Base-by-base conservation (phyloP, 1,139 yeast species). In the Lodderomyces pseudojiufengensis region DNA sequence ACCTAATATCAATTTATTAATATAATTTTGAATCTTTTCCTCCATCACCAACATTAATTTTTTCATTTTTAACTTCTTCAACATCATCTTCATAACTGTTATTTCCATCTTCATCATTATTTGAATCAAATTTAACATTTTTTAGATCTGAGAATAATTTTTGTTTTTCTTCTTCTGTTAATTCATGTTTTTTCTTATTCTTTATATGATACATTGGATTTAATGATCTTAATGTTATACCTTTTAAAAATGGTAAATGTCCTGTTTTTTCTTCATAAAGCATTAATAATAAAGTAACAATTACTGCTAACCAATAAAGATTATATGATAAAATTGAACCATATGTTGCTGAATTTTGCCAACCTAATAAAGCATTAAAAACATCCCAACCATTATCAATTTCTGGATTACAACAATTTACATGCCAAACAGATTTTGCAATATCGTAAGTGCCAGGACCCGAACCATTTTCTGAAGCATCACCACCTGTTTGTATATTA, bases 281-380 rank as follows among this genome's bases (percentile, higher is more conserved):
- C 83, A 84, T 75, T 47, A 78, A 54, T 7, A 54, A 38, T 33
- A 85, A 59, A 37, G 70, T 62, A 23, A 57, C 48, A 42, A 84
- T 78, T 35, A 86, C 57, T 12, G 63, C 61, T 27, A 80, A 42
- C 95, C 95, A 86, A 66, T 85, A 86, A 29, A 84, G 46, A 63
- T 84, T 84, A 68, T 86, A 86, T 29, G 87, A 76, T 29, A 85
- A 63, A 41, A 86, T 84, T 1, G 94, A 82, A 34, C 94, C 92
- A 52, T 84, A 75, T 44, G 94, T 85, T 41, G 95, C 95, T 39
- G 88, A 73, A 61, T 86, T 86, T 65, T 85, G 95, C 95, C 95
- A 86, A 47, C 95, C 95, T 37, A 86, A 64, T 38, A 85, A 60
- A 9, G 95, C 84, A 52, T 84, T 85, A 72, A 86, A 86, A 42